Conservation (phyloP, 179 eudicot species). For the Corrigiola litoralis region DNA sequence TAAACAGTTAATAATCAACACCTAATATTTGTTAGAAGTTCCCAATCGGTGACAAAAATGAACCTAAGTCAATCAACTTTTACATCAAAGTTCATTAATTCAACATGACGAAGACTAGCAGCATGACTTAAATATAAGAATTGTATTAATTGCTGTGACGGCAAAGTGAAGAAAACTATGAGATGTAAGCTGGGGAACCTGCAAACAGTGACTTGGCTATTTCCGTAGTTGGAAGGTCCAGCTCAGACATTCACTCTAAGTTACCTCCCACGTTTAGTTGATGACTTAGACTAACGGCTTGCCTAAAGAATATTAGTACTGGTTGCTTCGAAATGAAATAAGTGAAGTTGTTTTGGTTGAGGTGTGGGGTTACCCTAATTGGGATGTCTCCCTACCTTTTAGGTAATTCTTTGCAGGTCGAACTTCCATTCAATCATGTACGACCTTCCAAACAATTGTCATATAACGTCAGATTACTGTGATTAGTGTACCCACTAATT, state of each 20-base stretch:
- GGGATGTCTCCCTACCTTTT: no score
- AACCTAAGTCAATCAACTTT: no score
- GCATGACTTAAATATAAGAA: not conserved
- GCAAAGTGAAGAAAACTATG: slow-evolving; percentile 16
- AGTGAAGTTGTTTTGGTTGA: no score
- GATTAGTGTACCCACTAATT: no score
- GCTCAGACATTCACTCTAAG: not conserved
- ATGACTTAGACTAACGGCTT: not conserved
- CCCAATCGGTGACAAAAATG: no score
- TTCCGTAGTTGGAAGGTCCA: slow-evolving; percentile 11
- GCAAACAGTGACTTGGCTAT: slow-evolving; percentile 5
- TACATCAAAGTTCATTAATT: not conserved
- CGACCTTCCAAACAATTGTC: no score
- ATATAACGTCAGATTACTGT: no score
- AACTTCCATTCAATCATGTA: no score
- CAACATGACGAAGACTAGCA: no score
- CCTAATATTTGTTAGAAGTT: not conserved
- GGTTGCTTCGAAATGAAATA: no score
- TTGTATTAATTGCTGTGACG: slow-evolving; percentile 4
- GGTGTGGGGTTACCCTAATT: no score
- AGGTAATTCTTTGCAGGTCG: no score
- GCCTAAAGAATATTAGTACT: slow-evolving; percentile 2
- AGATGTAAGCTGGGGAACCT: slow-evolving; percentile 15
- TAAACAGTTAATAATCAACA: not conserved
- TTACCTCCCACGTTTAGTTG: not conserved